Base-by-base conservation (phyloP, 2,329 filamentous ascomycete species). In the Aspergillus phoenicis region DNA sequence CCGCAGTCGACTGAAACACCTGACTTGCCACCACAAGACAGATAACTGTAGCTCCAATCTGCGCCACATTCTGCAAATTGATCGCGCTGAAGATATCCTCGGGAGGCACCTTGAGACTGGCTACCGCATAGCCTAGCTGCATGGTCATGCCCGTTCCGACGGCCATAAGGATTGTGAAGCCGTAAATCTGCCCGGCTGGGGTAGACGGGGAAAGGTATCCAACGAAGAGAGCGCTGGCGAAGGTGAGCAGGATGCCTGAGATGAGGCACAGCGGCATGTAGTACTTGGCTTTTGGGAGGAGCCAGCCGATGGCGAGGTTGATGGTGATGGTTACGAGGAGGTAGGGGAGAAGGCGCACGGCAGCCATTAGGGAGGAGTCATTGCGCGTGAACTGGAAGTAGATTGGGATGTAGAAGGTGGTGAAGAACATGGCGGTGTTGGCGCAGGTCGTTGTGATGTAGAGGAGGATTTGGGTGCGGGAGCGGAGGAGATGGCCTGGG, bases 381-480 rank as follows among this genome's bases (percentile, higher is more conserved):
- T 79, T 79, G 2, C 73, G 75, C 0, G 76, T 77, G 66, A 85
- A 86, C 60, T 83, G 80, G 69, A 85, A 85, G 71, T 79, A 85
- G 0, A 86, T 71, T 0, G 84, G 84, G 7, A 83, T 80, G 70
- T 83, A 86, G 71, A 85, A 86, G 6, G 83, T 73, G 0, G 75
- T 48, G 11, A 70, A 38, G 54, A 78, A 79, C 43, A 77, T 65
- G 8, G 71, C 71, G 3, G 76, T 72, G 6, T 72, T 76, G 0
- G 73, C 73, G 33, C 71, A 73, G 2, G 73, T 68, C 0, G 76
- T 80, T 6, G 74, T 72, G 24, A 81, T 67, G 63, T 80, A 83
- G 0, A 85, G 70, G 0, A 83, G 64, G 1, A 82, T 53, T 15
- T 63, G 48, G 78, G 68, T 3, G 75, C 73, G 5, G 69, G 69